Evolutionary conservation across 2,329 filamentous ascomycete genomes (phyloP).

Genomic region (Tricladium varicosporioides): DNA sequence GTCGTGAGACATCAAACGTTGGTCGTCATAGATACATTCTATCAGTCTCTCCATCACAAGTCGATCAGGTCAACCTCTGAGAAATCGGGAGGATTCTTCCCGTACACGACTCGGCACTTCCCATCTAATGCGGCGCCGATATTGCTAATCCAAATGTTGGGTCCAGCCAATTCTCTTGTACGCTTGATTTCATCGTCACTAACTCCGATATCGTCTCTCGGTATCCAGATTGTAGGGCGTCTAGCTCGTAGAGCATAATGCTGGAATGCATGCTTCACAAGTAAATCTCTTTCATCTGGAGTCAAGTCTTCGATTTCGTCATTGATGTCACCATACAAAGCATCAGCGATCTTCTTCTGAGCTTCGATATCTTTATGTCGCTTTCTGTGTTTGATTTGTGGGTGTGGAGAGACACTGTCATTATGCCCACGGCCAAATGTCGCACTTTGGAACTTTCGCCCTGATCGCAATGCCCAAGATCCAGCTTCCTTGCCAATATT

Average conservation of each 20-base stretch:
- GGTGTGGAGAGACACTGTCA: conserved; percentile 16
- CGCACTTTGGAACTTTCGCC: conserved; percentile 36
- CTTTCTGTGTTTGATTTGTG: conserved; percentile 25
- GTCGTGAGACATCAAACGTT: too few relatives aligned
- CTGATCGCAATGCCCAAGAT: conserved; percentile 27
- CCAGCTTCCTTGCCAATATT: conserved; percentile 30
- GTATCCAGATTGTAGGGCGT: conserved; percentile 90
- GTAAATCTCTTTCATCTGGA: conserved; percentile 79
- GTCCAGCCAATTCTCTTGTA: conserved; percentile 60
- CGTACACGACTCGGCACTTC: conserved; percentile 79
- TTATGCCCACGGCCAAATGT: conserved; percentile 44
- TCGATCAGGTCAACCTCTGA: conserved; percentile 85
- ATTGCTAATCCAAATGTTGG: conserved; percentile 85
- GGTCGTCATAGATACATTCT: too few relatives aligned
- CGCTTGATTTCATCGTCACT: conserved; percentile 86
- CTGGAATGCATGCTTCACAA: conserved; percentile 86
- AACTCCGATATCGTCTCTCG: conserved; percentile 83
- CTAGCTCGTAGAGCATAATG: conserved; percentile 83
- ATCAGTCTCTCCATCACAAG: conserved; percentile 47
- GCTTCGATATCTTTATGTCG: conserved; percentile 65
- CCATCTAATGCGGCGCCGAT: conserved; percentile 85
- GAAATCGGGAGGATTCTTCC: conserved; percentile 83
- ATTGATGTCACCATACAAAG: conserved; percentile 81
- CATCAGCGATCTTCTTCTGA: conserved; percentile 69
- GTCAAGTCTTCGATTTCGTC: conserved; percentile 95